These are phyloP conservation scores for Plasmodium malariae DNA, from an alignment of 169 alveolate genomes.

Conservation along the genomic window DNA sequence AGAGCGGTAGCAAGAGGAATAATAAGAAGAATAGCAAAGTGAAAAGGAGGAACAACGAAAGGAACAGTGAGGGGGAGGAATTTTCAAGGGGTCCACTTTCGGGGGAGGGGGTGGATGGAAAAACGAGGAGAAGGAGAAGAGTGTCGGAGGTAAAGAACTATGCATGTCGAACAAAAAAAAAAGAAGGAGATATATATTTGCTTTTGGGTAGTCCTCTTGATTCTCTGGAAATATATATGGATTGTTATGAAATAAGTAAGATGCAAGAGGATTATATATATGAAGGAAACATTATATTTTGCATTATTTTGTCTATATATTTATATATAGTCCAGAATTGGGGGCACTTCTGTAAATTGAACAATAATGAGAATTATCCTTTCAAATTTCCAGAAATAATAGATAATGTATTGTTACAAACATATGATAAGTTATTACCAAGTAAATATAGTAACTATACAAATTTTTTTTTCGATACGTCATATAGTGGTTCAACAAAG, in stretches of 20 bases:
- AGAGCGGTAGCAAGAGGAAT: not conserved
- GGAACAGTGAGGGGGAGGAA: not conserved
- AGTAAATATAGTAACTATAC: constrained; percentile 18
- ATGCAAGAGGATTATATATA: constrained; percentile 2
- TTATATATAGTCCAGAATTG: constrained; percentile 53
- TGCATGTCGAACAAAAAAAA: constrained; percentile 25
- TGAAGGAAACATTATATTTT: constrained; percentile 42
- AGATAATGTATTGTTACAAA: constrained; percentile 17
- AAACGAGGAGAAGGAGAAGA: not conserved
- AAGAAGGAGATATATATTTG: constrained; percentile 65
- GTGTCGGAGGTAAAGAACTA: not conserved
- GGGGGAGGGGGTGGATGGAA: too few relatives aligned
- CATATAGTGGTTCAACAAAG: constrained; percentile 37
- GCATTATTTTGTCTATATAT: constrained; percentile 25
- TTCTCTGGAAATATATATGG: constrained; percentile 32
- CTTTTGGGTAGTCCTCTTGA: constrained; percentile 69
- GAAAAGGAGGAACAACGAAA: not conserved
- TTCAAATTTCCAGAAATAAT: constrained; percentile 47
- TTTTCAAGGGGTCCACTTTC: too few relatives aligned
- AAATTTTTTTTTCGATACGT: constrained; percentile 70
- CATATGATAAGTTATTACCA: constrained; percentile 18
- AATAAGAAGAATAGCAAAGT: not conserved
- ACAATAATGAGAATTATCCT: constrained; percentile 43
- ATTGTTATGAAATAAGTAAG: constrained; percentile 41
- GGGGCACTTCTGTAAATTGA: constrained; percentile 25